Evolutionary conservation across 208 protist genomes (phyloP), one percentile per base, ranked within the genome.

Genomic region (Acanthamoeba polyphaga): DNA sequence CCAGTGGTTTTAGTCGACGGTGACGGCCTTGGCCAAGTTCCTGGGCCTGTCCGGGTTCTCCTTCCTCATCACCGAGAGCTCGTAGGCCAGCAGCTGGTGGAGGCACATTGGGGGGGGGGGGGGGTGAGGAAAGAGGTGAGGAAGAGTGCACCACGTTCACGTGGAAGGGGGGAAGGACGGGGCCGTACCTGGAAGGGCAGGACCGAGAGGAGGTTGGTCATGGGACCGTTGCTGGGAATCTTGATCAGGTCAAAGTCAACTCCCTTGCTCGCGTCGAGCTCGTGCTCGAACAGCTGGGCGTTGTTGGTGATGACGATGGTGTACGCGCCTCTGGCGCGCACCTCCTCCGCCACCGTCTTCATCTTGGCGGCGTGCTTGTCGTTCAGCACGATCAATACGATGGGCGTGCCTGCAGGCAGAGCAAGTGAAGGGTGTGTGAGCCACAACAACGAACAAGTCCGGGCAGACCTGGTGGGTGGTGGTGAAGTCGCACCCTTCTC

Each of bases 21-120:
- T 99, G 1, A 99, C 99, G 92, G 98, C 98, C 97, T 99, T 99
- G 4, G 99, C 99, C 17, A 99, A 95, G 96, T 99, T 99, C 43
- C 96, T 92, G 17, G 96, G 96, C 19, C 70, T n/a, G 82, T 97
- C 96, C 29, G 91, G 98, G 95, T 99, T 98, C 95, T 98, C 97
- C 29, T 99, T 99, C 27, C 97, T 97, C 17, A 96, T 19, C 53
- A 99, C 66, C 34, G 99, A 98, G 32, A 99, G 95, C 95, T 99
- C 97, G 96, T 99, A 99, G 1, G 99, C 96, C 19, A 99, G 96
- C 53, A 99, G 96, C 80, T 88, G 38, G 46, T 49, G 34, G 34
- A 38, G 34, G 34, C 34, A 38, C 34, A 38, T 38, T 38, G 34
- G 34, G 34, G 34, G 34, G 34, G 34, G 34, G 34, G 34, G 34